phyloP scores from a whole-genome alignment of 345 rosid species.

The Populus alba region DNA sequence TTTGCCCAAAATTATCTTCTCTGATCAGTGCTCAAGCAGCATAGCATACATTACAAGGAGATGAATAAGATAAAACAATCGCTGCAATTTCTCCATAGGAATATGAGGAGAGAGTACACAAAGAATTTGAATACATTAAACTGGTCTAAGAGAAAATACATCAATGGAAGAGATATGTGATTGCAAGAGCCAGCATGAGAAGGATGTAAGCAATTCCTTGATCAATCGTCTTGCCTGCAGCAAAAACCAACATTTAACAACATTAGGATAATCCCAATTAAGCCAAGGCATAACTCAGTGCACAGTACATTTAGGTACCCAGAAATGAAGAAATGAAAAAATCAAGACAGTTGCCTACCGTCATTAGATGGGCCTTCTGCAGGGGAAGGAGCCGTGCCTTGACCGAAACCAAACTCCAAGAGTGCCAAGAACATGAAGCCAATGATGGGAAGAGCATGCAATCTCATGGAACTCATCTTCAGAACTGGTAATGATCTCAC shows the following conservation, averaged over 20 bases:
- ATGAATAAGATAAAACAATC: background rate
- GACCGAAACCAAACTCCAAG: slow-evolving; percentile 36
- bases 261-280: background rate
- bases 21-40: background rate
- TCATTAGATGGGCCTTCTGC: slow-evolving; percentile 35
- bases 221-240: slow-evolving; percentile 36
- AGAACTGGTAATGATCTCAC: no score
- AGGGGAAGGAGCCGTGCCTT: slow-evolving; percentile 40
- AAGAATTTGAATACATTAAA: background rate
- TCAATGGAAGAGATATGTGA: slow-evolving; percentile 42
- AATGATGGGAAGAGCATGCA: slow-evolving; percentile 20
- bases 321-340: background rate
- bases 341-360: slow-evolving; percentile 23
- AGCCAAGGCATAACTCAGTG: background rate
- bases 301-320: background rate
- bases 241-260: background rate
- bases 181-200: slow-evolving; percentile 34
- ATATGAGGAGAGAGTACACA: slow-evolving; percentile 11
- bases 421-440: slow-evolving; percentile 37
- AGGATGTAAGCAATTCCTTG: slow-evolving; percentile 45
- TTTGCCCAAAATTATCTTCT: background rate
- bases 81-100: slow-evolving; percentile 4
- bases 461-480: slow-evolving; percentile 27
- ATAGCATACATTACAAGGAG: background rate
- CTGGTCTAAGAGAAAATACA: background rate